phyloP scores from a whole-genome alignment of 805 yeast genomes.

The Candida endomychidarum region DNA sequence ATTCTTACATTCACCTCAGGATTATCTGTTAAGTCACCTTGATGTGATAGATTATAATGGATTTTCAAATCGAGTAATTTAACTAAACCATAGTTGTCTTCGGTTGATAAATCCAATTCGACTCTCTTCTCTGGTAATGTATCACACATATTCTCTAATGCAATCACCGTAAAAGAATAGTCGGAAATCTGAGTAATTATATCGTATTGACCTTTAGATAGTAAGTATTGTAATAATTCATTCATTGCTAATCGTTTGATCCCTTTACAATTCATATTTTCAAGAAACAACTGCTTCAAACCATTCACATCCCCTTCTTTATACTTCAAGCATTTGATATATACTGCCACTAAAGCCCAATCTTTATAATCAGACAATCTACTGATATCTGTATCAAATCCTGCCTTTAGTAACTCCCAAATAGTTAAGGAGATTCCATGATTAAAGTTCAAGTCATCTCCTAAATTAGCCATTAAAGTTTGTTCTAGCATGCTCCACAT shows the following conservation, averaged over 20 bases:
- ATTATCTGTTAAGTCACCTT: neutral
- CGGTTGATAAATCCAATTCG: neutral
- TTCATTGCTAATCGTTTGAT: slow-evolving; percentile 11
- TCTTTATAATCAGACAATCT: slow-evolving; percentile 16
- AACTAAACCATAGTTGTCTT: slow-evolving; percentile 2
- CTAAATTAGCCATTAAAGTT: slow-evolving; percentile 38
- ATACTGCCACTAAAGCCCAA: slow-evolving; percentile 36
- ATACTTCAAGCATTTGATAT: slow-evolving; percentile 16
- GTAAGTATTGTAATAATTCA: slow-evolving; percentile 6
- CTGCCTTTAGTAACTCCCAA: slow-evolving; percentile 18
- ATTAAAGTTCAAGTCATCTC: slow-evolving; percentile 12
- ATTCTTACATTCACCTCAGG: slow-evolving; percentile 5
- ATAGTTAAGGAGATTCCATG: slow-evolving; percentile 63
- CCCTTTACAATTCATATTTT: slow-evolving; percentile 8
- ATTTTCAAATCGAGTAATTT: slow-evolving; percentile 5
- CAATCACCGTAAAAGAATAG: neutral
- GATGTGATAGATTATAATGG: neutral
- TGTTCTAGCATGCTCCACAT: slow-evolving; percentile 58
- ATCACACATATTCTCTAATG: slow-evolving; percentile 2
- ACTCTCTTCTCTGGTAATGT: neutral
- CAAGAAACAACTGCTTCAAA: neutral
- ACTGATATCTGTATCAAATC: neutral
- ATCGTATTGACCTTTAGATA: slow-evolving; percentile 2
- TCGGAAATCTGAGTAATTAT: neutral
- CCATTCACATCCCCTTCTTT: neutral